These are phyloP conservation scores for Paracoccidioides lutzii DNA, from an alignment of 2,329 filamentous ascomycete species.

Conservation along the genomic window DNA sequence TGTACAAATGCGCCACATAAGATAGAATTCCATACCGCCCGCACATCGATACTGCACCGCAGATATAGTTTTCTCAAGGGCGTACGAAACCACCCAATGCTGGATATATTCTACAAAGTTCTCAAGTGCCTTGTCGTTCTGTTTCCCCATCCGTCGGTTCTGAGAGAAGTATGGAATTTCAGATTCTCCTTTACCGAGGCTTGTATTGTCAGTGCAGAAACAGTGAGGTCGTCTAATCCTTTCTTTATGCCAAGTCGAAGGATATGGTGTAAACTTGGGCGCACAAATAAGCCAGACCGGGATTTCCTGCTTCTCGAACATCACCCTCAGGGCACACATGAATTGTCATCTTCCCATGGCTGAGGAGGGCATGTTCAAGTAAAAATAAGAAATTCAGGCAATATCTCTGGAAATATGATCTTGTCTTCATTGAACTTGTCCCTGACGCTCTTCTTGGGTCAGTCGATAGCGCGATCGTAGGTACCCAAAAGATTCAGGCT, in stretches of 20 bases:
- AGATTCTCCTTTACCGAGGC: slow-evolving; percentile 18
- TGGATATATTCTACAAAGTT: slow-evolving; percentile 12
- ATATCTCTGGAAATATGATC: slow-evolving; percentile 21
- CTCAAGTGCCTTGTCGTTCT: slow-evolving; percentile 16
- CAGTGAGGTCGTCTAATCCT: slow-evolving; percentile 7
- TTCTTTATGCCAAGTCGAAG: slow-evolving; percentile 14
- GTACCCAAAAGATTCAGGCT: slow-evolving; percentile 10
- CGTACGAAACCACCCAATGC: slow-evolving; percentile 15
- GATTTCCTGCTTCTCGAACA: slow-evolving; percentile 19
- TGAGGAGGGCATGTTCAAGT: slow-evolving; percentile 1
- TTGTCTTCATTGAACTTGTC: slow-evolving; percentile 27
- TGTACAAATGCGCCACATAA: slow-evolving; percentile 32
- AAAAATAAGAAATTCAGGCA: slow-evolving; percentile 20
- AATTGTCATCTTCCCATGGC: slow-evolving; percentile 28
- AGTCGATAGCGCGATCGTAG: slow-evolving; percentile 10
- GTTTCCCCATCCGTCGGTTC: slow-evolving; percentile 17
- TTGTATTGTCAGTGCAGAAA: slow-evolving; percentile 9
- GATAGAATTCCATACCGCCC: slow-evolving; percentile 30
- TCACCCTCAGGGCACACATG: slow-evolving; percentile 23
- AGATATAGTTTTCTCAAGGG: slow-evolving; percentile 17
- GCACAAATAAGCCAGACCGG: slow-evolving; percentile 31
- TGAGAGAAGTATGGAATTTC: slow-evolving; percentile 20
- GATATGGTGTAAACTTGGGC: slow-evolving; percentile 27
- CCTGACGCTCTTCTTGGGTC: slow-evolving; percentile 14
- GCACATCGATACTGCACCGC: slow-evolving; percentile 19